Evolutionary conservation across 2,329 filamentous ascomycete species (phyloP), one percentile per base, ranked within the genome.

Genomic region (Claviceps sp.): DNA sequence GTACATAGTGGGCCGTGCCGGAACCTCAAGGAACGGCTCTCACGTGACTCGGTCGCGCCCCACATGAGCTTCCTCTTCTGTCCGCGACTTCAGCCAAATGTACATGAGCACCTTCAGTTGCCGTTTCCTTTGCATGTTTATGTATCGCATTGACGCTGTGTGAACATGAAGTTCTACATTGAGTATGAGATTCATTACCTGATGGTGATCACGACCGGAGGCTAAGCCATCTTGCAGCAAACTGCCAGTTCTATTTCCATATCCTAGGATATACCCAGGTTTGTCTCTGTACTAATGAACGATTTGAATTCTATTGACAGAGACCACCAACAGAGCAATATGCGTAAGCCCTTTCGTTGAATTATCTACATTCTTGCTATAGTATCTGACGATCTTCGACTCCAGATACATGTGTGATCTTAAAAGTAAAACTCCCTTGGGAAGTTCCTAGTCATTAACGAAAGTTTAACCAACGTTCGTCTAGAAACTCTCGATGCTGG

Each of bases 401-500:
- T n/a, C 2, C 54, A 77, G 74, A 49, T 78, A 78, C 59, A 78
- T 78, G 75, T 77, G 75, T 58, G 75, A 78, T 63, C 63, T 78
- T 56, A 78, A 78, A 63, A 77, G 75, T 78, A 63, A 16, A 40
- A 18, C 26, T n/a, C 3, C 26, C 22, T 30, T 5, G 45, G 38
- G 13, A 37, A n/a, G 16, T 18, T 47, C 24, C 30, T 46, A 41
- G 43, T 37, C 42, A 24, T 47, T 26, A 26, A 26, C 18, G 3
- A 22, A 16, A 20, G 14, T n/a, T 51, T 45, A 20, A 51, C 47
- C 40, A 11, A 44, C 4, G 24, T 26, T 43, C 8, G 9, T 20
- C 13, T 45, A 78, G 75, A 74, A 59, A 97, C 93, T 20, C 84
- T 98, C 62, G 93, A 98, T 76, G 86, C 85, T 20, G 88, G 88